These are phyloP conservation scores for Bolboschoenoplectus hybrid DNA, from an alignment of 202 grass and related monocot genomes.

Conservation along the genomic window DNA sequence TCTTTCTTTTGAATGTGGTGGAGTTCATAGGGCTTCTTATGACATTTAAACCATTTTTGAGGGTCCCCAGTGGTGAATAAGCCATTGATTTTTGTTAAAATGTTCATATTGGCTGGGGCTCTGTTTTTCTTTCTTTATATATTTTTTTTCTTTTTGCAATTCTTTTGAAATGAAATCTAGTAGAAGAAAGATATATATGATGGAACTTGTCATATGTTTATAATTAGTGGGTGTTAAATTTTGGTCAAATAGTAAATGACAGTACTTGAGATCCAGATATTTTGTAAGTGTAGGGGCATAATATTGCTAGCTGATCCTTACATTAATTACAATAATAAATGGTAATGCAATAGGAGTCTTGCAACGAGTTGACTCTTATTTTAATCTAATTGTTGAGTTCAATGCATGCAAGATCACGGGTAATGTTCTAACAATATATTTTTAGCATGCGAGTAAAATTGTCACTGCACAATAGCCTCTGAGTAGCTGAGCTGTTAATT, in stretches of 20 bases:
- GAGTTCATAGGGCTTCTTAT: slow-evolving; percentile 48
- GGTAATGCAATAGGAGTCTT: neutral
- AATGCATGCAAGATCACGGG: neutral
- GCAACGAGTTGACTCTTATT: neutral
- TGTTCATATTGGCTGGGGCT: neutral
- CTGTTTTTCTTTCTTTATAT: neutral
- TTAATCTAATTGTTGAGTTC: neutral
- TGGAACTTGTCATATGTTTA: neutral
- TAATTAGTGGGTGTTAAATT: neutral
- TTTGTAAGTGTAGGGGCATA: neutral
- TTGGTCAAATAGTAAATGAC: neutral
- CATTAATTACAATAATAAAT: slow-evolving; percentile 10
- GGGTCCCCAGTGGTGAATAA: slow-evolving; percentile 21
- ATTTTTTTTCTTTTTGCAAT: neutral
- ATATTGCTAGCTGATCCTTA: neutral
- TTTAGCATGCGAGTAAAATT: too few species aligned
- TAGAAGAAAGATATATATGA: neutral
- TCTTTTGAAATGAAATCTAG: slow-evolving; percentile 14
- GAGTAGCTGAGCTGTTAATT: too few species aligned
- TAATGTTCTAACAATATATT: too few species aligned
- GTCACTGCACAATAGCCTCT: too few species aligned
- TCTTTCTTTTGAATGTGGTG: slow-evolving; percentile 52
- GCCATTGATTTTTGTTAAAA: neutral
- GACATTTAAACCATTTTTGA: slow-evolving; percentile 60
- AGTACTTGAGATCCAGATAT: neutral